Evolutionary conservation across 257 asterid genomes (phyloP), one percentile per base, ranked within the genome.

Genomic region (Dorcoceras hygrometricum): DNA sequence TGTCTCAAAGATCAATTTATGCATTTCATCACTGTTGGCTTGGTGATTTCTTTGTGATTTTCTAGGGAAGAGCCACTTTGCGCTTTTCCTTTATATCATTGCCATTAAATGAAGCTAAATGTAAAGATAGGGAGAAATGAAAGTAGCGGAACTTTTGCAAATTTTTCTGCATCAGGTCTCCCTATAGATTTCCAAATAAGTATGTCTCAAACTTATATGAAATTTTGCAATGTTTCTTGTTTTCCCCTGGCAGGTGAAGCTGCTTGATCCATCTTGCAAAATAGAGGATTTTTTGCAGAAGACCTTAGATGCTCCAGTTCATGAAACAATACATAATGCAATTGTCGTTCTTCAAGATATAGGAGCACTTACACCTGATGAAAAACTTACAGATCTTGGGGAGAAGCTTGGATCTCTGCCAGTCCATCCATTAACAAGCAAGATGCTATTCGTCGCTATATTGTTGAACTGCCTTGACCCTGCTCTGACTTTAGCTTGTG

Each of bases 401-500:
- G 76, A 85, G 79, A 90, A 77, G 80, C 80, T 93, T 14, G 99
- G 99, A 26, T 78, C 89, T 65, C 81, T 93, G 23, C 97, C 99
- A 0, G 96, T 90, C 74, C 99, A 93, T 75, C 99, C 96, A 25
- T 81, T 79, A 20, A 88, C 88, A 26, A 85, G 99, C 95, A 93
- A 90, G 89, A 93, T 93, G 99, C 92, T 93, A 58, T 82, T 93
- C 16, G 63, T 87, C 59, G 86, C 90, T 22, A 85, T 93, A 72
- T 70, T 93, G 53, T 66, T 93, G 81, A 87, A 90, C 71, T 93
- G 97, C 60, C 95, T 90, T 19, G 96, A 84, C 59, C 99, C 97
- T 1, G 97, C 99, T 48, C 73, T 93, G 76, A 93, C 99, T 63
- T 65, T 93, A 67, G 99, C 97, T 55, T 90, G 97, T 69, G 95